Base-by-base conservation (phyloP, 345 rosid genomes). In the Heritiera fomes region DNA sequence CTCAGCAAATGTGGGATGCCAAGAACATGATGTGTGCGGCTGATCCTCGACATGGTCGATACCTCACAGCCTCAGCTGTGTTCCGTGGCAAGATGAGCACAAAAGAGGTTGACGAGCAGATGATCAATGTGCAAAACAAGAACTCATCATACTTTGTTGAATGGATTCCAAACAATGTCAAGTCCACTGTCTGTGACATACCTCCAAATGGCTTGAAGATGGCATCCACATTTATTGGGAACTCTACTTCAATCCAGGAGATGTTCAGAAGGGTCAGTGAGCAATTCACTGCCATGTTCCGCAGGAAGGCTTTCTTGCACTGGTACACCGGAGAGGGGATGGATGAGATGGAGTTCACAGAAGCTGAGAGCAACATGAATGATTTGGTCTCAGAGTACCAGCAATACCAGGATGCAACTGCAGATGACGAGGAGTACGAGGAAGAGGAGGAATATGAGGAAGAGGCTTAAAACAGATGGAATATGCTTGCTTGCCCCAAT, bases 1-100 rank as follows among this genome's bases (percentile, higher is more conserved):
- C 93, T 79, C 93, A 89, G 82, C 92, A 92, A 78, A 92, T 92
- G 97, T 90, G 97, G 97, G 97, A 92, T 75, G 83, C 95, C 77
- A 91, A 91, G 89, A 91, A 91, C 81, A 91, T 91, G 95, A 91
- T 91, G 93, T 89, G 93, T 41, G 92, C 93, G 0, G 93, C 93
- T 40, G 93, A 89, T 81, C 95, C 93, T 30, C 91, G 93, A 14
- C 93, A 91, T 28, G 96, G 95, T 2, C 77, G 93, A 41, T 91
- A 89, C 83, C 86, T 89, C 30, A 91, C 95, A 2, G 95, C 95
- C 65, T 91, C 95, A 3, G 95, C 95, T 20, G 82, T 91, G 89
- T 92, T 92, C 88, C 97, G 92, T 7, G 97, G 97, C 23, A 92
- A 92, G 81, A 92, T 92, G 94, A 92, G 97, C 86, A 91, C 96